These are phyloP conservation scores for Arthrobotrys megalospora DNA, from an alignment of 2,329 filamentous ascomycete genomes.

Conservation along the genomic window DNA sequence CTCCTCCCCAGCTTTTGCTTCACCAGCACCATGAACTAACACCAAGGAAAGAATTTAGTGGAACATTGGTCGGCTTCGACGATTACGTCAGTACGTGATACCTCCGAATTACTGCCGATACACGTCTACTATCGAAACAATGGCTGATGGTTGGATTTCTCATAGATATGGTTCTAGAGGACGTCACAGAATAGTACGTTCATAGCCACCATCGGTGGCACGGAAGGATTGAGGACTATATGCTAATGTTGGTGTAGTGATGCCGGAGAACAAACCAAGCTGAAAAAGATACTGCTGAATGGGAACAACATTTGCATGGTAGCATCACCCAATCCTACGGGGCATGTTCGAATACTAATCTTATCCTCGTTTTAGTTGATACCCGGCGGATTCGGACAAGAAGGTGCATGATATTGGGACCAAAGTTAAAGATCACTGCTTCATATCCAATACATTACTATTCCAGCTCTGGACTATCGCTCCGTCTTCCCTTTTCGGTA, in stretches of 20 bases:
- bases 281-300: slow-evolving; percentile 94
- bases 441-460: slow-evolving; percentile 6
- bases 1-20: slow-evolving; percentile 40
- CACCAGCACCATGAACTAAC: slow-evolving; percentile 50
- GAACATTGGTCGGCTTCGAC: slow-evolving; percentile 94
- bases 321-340: slow-evolving; percentile 62
- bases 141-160: slow-evolving; percentile 6
- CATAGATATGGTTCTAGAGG: slow-evolving; percentile 95
- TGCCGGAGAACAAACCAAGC: slow-evolving; percentile 85
- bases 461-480: not conserved
- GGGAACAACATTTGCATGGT: slow-evolving; percentile 99
- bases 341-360: slow-evolving; percentile 7
- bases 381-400: slow-evolving; percentile 53
- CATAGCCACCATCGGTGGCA: not conserved
- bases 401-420: slow-evolving; percentile 6
- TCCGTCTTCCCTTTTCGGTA: not conserved
- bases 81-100: slow-evolving; percentile 96
- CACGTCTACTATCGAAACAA: not conserved
- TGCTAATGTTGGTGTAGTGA: slow-evolving; percentile 74
- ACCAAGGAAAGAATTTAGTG: slow-evolving; percentile 83
- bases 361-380: slow-evolving; percentile 40
- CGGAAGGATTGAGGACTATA: not conserved
- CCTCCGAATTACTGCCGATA: slow-evolving; percentile 16
- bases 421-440: not conserved
- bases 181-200: slow-evolving; percentile 91